These are phyloP conservation scores for Saturnispora ahearnii DNA, from an alignment of 805 yeast genomes.

Conservation along the genomic window DNA sequence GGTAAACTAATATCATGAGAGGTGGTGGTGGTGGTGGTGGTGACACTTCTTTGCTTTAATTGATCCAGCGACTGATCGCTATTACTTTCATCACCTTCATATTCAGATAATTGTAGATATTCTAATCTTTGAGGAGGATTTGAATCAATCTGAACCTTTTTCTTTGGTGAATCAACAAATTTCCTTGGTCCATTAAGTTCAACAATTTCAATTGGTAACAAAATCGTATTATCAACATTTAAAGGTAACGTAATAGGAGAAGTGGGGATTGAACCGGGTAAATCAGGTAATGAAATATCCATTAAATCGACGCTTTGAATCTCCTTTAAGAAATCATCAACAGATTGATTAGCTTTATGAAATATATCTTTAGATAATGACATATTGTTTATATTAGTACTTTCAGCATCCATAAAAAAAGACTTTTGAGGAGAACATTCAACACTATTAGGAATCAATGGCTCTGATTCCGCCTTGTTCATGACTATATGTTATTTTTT, in stretches of 20 bases:
- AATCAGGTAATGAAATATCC: slow-evolving; percentile 10
- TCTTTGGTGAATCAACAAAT: slow-evolving; percentile 16
- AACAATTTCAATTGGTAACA: slow-evolving; percentile 10
- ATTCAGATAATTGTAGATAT: slow-evolving; percentile 23
- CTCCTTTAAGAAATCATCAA: slow-evolving; percentile 31
- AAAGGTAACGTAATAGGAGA: slow-evolving; percentile 9
- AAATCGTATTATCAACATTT: slow-evolving; percentile 2
- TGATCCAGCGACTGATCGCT: not conserved
- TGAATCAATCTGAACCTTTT: slow-evolving; percentile 31
- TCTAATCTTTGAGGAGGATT: slow-evolving; percentile 32
- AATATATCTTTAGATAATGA: slow-evolving; percentile 18
- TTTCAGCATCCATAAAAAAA: not conserved
- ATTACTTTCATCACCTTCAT: slow-evolving; percentile 13
- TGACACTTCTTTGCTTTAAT: not conserved
- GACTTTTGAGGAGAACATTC: too few relatives aligned
- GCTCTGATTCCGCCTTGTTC: not conserved
- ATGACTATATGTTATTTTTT: not conserved
- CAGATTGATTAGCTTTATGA: slow-evolving; percentile 28
- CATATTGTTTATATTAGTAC: not conserved
- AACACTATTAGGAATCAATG: not conserved
- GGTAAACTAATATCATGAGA: not conserved
- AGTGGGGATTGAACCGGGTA: not conserved
- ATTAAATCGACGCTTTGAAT: slow-evolving; percentile 13
- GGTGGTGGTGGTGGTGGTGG: too few relatives aligned
- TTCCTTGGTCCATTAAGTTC: slow-evolving; percentile 25